Percentiles rank a stretch among this genome's conserved stretches.
Conservation (phyloP, 1,284 basidiomycete species). For the Puccinia sorghi region DNA sequence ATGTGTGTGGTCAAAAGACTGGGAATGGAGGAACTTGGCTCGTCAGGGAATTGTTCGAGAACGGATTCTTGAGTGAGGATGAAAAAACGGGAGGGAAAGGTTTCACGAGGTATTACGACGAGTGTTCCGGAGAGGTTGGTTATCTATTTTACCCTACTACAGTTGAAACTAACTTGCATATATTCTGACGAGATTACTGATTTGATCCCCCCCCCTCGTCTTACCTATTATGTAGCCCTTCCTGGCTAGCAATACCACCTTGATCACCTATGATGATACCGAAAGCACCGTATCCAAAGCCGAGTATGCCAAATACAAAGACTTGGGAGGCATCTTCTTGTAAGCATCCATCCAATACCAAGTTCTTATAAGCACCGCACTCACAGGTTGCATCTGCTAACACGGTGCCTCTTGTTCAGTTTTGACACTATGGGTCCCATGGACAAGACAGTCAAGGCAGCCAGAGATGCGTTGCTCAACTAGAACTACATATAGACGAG, state of each 20-base stretch:
- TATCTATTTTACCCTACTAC: not conserved
- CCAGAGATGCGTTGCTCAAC: conserved; percentile 14
- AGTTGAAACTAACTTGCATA: not conserved
- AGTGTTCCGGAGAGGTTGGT: conserved; percentile 36
- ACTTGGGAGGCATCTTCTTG: conserved; percentile 37
- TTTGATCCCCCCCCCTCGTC: not conserved
- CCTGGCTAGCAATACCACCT: conserved; percentile 33
- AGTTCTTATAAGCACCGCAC: not conserved
- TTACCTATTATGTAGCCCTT: conserved; percentile 30
- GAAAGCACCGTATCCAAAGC: conserved; percentile 37
- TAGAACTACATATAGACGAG: not conserved
- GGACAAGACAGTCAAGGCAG: conserved; percentile 18
- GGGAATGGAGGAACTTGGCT: conserved; percentile 36
- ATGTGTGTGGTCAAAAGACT: conserved; percentile 36
- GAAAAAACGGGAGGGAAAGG: conserved; percentile 35
- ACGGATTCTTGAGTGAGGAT: conserved; percentile 31
- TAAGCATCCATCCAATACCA: not conserved
- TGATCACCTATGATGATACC: conserved; percentile 37
- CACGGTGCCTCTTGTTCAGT: not conserved
- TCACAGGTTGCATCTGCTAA: not conserved
- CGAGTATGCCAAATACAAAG: conserved; percentile 11
- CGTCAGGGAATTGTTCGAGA: conserved; percentile 27
- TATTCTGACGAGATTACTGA: not conserved
- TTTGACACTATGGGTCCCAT: conserved; percentile 23
- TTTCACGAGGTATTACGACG: conserved; percentile 31